Evolutionary conservation across 192 early-diverging fungal species (phyloP), one percentile per base, ranked within the genome.

Genomic region (Rhizoclosmatium sp.): DNA sequence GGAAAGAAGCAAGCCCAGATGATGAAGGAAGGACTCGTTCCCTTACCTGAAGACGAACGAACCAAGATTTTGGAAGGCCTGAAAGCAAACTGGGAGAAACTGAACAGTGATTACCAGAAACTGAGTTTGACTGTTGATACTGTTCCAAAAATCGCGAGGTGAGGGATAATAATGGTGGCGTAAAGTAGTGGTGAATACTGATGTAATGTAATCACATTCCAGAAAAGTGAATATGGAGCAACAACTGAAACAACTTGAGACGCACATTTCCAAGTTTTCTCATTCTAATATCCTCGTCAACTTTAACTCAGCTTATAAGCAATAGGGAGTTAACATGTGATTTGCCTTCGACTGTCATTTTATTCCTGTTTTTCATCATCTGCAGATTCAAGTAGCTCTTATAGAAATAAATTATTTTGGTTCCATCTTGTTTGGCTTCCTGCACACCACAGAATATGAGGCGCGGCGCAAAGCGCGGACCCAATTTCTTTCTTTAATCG

Each of bases 221-320:
- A 89, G 88, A 66, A 89, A 89, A 82, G 88, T 89, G 9, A 87
- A 86, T 51, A 88, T 89, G 86, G 88, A 89, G 69, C 87, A 89
- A 73, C 88, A 88, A 59, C 82, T 89, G 64, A 88, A 87, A 73
- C 75, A 84, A n/a, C 82, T 86, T n/a, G 88, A 89, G 69, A 80
- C 73, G 49, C 81, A 86, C 66, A 89, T 89, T 78, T 79, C 81
- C 39, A 85, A 84, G 66, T 89, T 89, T 81, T 87, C 88, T 41
- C 82, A 88, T 65, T 73, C 87, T 3, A 87, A 85, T 64, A 89
- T 89, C 65, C 64, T 82, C 67, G 86, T 89, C 16, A 82, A 78
- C 51, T 87, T 87, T 58, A 79, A 78, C 69, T 78, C 81, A 1
- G 80, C 76, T 4, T 87, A 84, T 62, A 31, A 31, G 41, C 19